A percentile compares a stretch with the other conserved stretches of the same genome.
phyloP scores from a whole-genome alignment of 768 basidiomycete genomes.

The Trametes gibbosa region DNA sequence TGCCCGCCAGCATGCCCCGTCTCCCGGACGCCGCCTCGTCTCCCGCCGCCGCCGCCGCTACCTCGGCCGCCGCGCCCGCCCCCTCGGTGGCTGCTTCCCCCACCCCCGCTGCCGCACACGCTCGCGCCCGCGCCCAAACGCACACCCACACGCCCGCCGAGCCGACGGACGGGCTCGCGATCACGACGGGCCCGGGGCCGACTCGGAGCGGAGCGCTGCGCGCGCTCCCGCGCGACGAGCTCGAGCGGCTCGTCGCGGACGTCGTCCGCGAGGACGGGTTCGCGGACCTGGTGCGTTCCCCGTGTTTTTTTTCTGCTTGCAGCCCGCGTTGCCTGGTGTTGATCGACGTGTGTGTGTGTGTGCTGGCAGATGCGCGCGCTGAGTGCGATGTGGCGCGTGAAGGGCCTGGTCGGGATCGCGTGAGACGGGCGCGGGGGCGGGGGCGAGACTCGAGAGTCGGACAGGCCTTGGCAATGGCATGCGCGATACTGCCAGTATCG shows the following conservation, averaged over 20 bases:
- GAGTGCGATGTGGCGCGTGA: constrained; percentile 46
- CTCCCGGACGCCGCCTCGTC: neutral
- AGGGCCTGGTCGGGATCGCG: constrained; percentile 17
- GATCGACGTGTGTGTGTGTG: neutral
- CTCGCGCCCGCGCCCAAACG: too few species aligned
- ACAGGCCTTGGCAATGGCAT: too few species aligned
- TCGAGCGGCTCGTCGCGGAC: constrained; percentile 57
- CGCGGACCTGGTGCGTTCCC: constrained; percentile 56
- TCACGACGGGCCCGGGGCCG: constrained; percentile 41
- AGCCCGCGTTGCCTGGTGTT: neutral
- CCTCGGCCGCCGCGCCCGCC: neutral
- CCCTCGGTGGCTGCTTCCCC: neutral
- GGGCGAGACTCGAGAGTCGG: too few species aligned
- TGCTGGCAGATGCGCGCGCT: constrained; percentile 47
- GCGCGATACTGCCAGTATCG: too few species aligned
- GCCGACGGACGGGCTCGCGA: too few species aligned
- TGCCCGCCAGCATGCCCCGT: constrained; percentile 6
- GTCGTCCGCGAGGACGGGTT: constrained; percentile 79
- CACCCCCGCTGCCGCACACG: too few species aligned
- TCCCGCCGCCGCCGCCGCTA: neutral
- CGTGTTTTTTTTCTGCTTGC: neutral
- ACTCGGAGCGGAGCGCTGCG: constrained; percentile 52
- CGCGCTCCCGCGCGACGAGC: constrained; percentile 44
- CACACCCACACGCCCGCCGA: too few species aligned
- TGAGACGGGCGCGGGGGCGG: too few species aligned